A percentile compares a stretch with the other conserved stretches of the same genome.
Evolutionary conservation across 2,329 filamentous ascomycete genomes (phyloP).

Genomic region (Akanthomyces dipterigenus): DNA sequence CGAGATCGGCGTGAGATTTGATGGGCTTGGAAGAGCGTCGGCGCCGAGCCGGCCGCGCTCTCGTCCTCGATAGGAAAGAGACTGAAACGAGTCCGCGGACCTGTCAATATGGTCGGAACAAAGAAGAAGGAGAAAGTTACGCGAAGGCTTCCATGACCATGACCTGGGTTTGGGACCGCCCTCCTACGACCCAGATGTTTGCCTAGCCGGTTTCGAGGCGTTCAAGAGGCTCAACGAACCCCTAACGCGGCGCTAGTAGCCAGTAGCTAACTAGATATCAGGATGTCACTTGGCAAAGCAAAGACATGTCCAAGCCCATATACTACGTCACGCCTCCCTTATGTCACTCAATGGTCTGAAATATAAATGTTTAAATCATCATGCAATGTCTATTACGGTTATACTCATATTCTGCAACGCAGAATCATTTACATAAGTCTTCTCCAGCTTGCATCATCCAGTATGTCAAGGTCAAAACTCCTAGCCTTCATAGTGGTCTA

Average conservation of each 20-base stretch:
- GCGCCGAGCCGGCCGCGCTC: no score
- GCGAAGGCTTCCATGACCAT: no score
- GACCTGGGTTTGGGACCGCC: neutral
- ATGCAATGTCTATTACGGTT: conserved; percentile 12
- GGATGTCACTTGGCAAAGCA: neutral
- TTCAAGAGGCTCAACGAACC: neutral
- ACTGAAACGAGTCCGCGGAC: no score
- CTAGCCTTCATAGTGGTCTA: conserved; percentile 23
- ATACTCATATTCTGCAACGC: conserved; percentile 9
- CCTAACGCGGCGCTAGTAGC: neutral
- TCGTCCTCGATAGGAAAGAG: no score
- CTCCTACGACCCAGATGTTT: neutral
- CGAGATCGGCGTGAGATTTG: no score
- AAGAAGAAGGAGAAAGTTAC: no score
- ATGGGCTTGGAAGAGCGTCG: no score
- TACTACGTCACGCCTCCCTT: neutral
- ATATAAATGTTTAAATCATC: neutral
- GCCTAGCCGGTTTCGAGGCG: neutral
- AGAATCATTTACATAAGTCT: conserved; percentile 10
- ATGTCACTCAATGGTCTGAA: neutral
- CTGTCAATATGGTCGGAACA: no score
- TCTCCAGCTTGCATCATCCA: conserved; percentile 8
- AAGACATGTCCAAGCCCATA: no score
- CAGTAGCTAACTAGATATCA: no score
- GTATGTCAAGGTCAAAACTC: conserved; percentile 14